Conservation (phyloP, 441 rosid species). For the Rhodomyrtus psidioides region DNA sequence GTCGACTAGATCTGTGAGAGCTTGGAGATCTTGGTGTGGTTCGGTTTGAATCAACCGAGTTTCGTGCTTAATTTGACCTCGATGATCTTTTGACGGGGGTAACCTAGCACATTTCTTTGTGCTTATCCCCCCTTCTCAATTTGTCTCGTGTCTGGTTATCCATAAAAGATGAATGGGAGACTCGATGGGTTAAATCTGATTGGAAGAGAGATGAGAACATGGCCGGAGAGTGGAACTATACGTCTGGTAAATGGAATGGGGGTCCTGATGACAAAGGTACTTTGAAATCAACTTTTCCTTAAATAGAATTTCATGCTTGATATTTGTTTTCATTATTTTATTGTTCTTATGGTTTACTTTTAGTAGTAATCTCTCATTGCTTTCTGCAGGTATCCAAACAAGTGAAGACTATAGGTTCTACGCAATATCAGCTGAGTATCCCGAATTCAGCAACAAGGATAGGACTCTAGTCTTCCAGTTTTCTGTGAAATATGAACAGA, state of each 20-base stretch:
- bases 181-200: too few relatives aligned
- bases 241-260: conserved; percentile 88
- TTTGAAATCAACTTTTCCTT: background rate
- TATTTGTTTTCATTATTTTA: background rate
- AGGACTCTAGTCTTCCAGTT: conserved; percentile 83
- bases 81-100: too few relatives aligned
- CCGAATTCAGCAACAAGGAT: conserved; percentile 86
- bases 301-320: background rate
- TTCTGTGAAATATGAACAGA: conserved; percentile 89
- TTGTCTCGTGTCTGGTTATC: too few relatives aligned
- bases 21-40: too few relatives aligned
- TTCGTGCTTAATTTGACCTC: too few relatives aligned
- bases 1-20: too few relatives aligned
- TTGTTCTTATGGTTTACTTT: background rate
- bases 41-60: too few relatives aligned
- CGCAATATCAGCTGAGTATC: conserved; percentile 91
- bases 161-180: too few relatives aligned
- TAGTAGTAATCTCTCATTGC: background rate
- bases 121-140: too few relatives aligned
- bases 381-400: conserved; percentile 73
- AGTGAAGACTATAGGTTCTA: conserved; percentile 85
- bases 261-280: conserved; percentile 75
- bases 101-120: too few relatives aligned
- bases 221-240: too few relatives aligned
- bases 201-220: too few relatives aligned